These are phyloP conservation scores for Chaetomium globosum DNA, from an alignment of 2,329 filamentous ascomycete genomes.

Conservation along the genomic window DNA sequence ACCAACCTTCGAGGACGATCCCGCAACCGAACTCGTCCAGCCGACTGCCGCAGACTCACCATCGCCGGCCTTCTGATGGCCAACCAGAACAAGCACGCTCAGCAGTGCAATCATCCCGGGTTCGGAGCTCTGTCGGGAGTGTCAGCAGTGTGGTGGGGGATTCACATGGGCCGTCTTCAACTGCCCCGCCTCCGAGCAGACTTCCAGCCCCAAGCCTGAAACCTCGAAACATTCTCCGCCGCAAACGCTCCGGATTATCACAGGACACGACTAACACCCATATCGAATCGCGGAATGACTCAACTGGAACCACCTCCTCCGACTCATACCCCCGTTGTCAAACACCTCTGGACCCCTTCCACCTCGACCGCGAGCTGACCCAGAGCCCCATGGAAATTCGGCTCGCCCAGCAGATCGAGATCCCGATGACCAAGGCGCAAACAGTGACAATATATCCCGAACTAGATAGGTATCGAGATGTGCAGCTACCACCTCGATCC, in stretches of 20 bases:
- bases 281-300: slow-evolving; percentile 43
- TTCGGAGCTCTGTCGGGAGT: slow-evolving; percentile 46
- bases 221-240: slow-evolving; percentile 50
- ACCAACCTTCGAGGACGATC: slow-evolving; percentile 29
- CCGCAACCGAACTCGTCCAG: slow-evolving; percentile 40
- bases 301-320: slow-evolving; percentile 46
- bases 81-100: slow-evolving; percentile 43
- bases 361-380: slow-evolving; percentile 48
- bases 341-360: slow-evolving; percentile 44
- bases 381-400: slow-evolving; percentile 51
- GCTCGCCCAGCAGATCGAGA: slow-evolving; percentile 48
- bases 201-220: slow-evolving; percentile 40
- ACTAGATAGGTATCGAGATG: slow-evolving; percentile 61
- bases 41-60: slow-evolving; percentile 45
- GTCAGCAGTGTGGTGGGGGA: slow-evolving; percentile 41
- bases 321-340: slow-evolving; percentile 46
- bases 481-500: slow-evolving; percentile 45
- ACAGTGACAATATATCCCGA: slow-evolving; percentile 60
- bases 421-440: slow-evolving; percentile 45
- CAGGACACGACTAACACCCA: slow-evolving; percentile 43
- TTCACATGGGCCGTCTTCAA: slow-evolving; percentile 41
- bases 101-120: slow-evolving; percentile 49
- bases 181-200: slow-evolving; percentile 42
- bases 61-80: slow-evolving; percentile 39
- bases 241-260: slow-evolving; percentile 54